Evolutionary conservation across 805 yeast species (phyloP), one percentile per base, ranked within the genome.

Genomic region (Naumovozyma dairenensis): DNA sequence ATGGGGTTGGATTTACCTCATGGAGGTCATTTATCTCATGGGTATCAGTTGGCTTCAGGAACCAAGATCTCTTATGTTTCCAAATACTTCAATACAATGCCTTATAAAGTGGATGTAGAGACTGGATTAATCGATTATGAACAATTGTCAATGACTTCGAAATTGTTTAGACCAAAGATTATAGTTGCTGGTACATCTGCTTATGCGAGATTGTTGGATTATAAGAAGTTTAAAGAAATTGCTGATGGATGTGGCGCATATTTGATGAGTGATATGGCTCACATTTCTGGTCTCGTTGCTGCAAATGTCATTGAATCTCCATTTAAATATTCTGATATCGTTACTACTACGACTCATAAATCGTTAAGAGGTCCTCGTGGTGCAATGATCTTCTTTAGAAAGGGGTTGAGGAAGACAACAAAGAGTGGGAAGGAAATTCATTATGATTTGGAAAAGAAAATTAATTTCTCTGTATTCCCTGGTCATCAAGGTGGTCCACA

Each of bases 401-500:
- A 82, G 67, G 97, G 97, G 49, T 74, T 84, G 38, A 77, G 94
- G 66, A 74, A 77, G 46, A 74, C 77, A 45, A 78, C 70, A 44
- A 84, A 83, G 70, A 75, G 76, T 48, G 96, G 96, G 46, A 83
- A 82, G 61, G 87, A 84, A 63, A 67, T 80, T 36, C 65, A 71
- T 33, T 87, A 85, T 60, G 96, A 89, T 52, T 73, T 89, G 55
- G 97, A 89, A 64, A 75, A 77, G 57, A 80, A 77, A 59, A 86
- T 89, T 64, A 89, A 89, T 72, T 89, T 89, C 58, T 84, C 96
- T 21, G 97, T 89, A 36, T 89, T 89, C 83, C 98, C 98, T 49
- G 97, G 94, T 45, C 97, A 89, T 63, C 98, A 89, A 70, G 98
- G 98, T 69, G 98, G 98, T 57, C 98, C 98, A 48, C 97, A 89